Evolutionary conservation across 192 early-diverging fungal genomes (phyloP).

Genomic region (Lobosporangium transversale): DNA sequence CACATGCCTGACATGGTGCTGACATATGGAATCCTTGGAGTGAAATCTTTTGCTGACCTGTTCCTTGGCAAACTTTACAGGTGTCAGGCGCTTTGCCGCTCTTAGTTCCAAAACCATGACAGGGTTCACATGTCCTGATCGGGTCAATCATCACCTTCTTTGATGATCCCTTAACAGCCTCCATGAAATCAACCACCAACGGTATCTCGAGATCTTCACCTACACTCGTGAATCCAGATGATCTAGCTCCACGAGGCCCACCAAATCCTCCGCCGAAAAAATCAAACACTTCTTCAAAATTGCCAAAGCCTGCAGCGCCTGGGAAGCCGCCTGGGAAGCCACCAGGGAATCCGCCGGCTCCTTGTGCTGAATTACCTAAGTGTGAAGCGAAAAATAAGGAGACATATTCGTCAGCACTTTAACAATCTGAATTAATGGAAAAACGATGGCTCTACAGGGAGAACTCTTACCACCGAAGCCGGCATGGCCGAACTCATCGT

Average conservation of each 20-base stretch:
- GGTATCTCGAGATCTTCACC: constrained; percentile 51
- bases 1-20: constrained; percentile 84
- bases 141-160: constrained; percentile 73
- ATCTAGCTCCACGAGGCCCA: constrained; percentile 16
- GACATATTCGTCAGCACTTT: neutral
- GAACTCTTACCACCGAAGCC: constrained; percentile 52
- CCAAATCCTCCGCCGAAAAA: constrained; percentile 75
- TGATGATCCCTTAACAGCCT: constrained; percentile 83
- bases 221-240: constrained; percentile 37
- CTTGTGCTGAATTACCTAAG: constrained; percentile 46
- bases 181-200: constrained; percentile 87
- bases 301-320: constrained; percentile 63
- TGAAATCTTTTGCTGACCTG: constrained; percentile 82
- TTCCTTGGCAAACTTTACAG: constrained; percentile 84
- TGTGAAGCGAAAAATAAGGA: neutral
- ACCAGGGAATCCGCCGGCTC: constrained; percentile 67
- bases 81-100: constrained; percentile 72
- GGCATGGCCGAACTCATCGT: constrained; percentile 88
- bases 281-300: constrained; percentile 74
- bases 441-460: neutral
- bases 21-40: constrained; percentile 94
- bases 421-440: neutral
- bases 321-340: constrained; percentile 71
- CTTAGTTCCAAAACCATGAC: constrained; percentile 84
- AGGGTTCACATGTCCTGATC: constrained; percentile 79